These are phyloP conservation scores for Taphrina pruni DNA, from an alignment of 1,139 yeast genomes.

Conservation along the genomic window DNA sequence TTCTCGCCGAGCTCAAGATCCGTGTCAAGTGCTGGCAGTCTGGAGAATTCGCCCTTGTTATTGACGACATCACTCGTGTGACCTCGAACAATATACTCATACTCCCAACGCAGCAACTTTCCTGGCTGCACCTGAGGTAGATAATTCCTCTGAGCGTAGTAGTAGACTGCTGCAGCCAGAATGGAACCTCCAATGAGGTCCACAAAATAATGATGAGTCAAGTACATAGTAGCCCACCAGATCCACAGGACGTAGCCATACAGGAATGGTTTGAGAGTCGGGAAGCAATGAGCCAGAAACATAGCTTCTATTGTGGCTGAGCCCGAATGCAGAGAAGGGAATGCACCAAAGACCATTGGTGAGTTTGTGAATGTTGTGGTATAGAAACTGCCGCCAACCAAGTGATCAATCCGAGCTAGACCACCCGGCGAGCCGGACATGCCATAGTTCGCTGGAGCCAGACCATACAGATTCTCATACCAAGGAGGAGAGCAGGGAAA, in stretches of 20 bases:
- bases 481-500: conserved; percentile 99
- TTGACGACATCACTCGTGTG: conserved; percentile 13
- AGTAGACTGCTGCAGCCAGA: conserved; percentile 72
- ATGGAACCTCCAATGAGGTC: conserved; percentile 91
- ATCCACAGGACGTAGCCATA: conserved; percentile 82
- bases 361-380: conserved; percentile 84
- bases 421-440: conserved; percentile 99
- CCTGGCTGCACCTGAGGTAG: conserved; percentile 71
- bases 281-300: conserved; percentile 81
- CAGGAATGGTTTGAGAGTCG: conserved; percentile 67
- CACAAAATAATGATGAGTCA: conserved; percentile 92
- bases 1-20: conserved; percentile 38
- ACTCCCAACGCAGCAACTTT: conserved; percentile 86
- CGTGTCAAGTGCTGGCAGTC: conserved; percentile 26
- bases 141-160: conserved; percentile 71
- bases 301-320: conserved; percentile 92
- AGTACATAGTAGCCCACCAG: conserved; percentile 98
- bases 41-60: conserved; percentile 24
- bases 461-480: conserved; percentile 86
- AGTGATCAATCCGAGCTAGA: conserved; percentile 79
- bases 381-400: conserved; percentile 83
- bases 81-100: conserved; percentile 57
- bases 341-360: conserved; percentile 96
- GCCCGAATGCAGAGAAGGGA: conserved; percentile 94
- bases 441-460: conserved; percentile 86